Conservation (phyloP, 495 filamentous ascomycete species). For the Penicillium coffeae region DNA sequence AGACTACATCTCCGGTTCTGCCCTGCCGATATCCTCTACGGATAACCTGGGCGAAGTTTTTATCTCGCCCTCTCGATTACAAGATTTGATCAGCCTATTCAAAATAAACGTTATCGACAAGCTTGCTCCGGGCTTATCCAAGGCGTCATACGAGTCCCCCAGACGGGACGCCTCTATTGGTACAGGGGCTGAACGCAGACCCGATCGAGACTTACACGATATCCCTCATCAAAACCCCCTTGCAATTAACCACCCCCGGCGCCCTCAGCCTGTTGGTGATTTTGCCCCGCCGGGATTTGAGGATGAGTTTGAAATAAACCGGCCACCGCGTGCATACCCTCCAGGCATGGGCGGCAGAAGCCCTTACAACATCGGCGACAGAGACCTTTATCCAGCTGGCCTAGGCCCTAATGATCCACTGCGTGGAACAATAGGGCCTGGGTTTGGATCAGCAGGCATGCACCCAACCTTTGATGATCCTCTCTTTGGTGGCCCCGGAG, state of each 20-base stretch:
- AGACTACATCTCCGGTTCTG: conserved; percentile 68
- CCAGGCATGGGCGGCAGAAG: conserved; percentile 42
- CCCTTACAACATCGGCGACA: conserved; percentile 67
- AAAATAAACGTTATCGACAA: conserved; percentile 78
- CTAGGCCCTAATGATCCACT: conserved; percentile 83
- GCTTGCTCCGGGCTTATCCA: conserved; percentile 67
- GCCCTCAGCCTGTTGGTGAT: conserved; percentile 68
- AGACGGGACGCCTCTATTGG: conserved; percentile 17
- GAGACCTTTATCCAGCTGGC: conserved; percentile 85
- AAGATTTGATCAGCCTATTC: conserved; percentile 62
- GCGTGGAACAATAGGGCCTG: conserved; percentile 56
- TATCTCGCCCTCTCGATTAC: conserved; percentile 63
- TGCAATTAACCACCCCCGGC: conserved; percentile 55
- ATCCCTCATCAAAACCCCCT: conserved; percentile 67
- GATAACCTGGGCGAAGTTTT: conserved; percentile 58
- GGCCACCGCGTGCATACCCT: conserved; percentile 54
- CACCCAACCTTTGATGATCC: conserved; percentile 94
- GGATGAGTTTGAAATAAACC: conserved; percentile 83
- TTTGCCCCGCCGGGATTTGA: conserved; percentile 88
- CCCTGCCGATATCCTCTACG: conserved; percentile 49
- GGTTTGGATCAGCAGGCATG: conserved; percentile 69
- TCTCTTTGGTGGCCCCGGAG: conserved; percentile 65
- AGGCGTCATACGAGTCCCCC: conserved; percentile 69
- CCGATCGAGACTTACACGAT: conserved; percentile 43
- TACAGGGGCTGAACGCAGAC: conserved; percentile 30